Conservation (phyloP, 495 filamentous ascomycete genomes). For the Aspergillus carlsbadensis region DNA sequence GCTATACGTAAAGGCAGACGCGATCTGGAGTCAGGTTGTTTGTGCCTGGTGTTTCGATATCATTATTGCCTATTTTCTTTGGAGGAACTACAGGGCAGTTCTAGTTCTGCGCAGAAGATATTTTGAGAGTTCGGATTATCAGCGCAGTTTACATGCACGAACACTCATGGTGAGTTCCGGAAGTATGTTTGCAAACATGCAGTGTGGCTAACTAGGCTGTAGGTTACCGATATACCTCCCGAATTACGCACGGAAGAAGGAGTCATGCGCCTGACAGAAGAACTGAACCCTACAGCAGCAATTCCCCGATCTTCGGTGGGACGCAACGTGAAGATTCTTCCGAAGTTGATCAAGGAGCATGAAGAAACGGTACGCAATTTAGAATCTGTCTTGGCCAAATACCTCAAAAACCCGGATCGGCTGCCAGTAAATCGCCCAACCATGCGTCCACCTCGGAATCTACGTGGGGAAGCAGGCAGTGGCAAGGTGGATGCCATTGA, state of each 20-base stretch:
- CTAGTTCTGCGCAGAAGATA: constrained; percentile 69
- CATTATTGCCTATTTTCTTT: constrained; percentile 76
- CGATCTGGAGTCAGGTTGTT: constrained; percentile 77
- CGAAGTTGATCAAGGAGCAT: constrained; percentile 80
- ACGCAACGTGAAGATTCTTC: constrained; percentile 86
- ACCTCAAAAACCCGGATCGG: constrained; percentile 80
- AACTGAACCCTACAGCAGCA: constrained; percentile 69
- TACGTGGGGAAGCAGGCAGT: constrained; percentile 43
- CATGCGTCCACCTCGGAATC: constrained; percentile 73
- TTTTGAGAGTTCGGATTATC: constrained; percentile 86
- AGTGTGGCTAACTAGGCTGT: background rate
- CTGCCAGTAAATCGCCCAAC: constrained; percentile 76
- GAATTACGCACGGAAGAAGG: constrained; percentile 78
- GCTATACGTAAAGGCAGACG: constrained; percentile 40
- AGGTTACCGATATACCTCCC: constrained; percentile 84
- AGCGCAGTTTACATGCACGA: constrained; percentile 81
- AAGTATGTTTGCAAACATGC: background rate
- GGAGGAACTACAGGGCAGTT: constrained; percentile 83
- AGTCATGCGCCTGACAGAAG: constrained; percentile 74
- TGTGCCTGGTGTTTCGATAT: constrained; percentile 77
- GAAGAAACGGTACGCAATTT: constrained; percentile 75
- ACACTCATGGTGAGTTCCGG: constrained; percentile 70
- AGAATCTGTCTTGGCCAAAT: constrained; percentile 81
- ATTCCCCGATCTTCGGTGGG: constrained; percentile 80
- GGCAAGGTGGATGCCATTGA: constrained; percentile 88